Evolutionary conservation across 768 basidiomycete species (phyloP).

Genomic region (Serendipita indica): DNA sequence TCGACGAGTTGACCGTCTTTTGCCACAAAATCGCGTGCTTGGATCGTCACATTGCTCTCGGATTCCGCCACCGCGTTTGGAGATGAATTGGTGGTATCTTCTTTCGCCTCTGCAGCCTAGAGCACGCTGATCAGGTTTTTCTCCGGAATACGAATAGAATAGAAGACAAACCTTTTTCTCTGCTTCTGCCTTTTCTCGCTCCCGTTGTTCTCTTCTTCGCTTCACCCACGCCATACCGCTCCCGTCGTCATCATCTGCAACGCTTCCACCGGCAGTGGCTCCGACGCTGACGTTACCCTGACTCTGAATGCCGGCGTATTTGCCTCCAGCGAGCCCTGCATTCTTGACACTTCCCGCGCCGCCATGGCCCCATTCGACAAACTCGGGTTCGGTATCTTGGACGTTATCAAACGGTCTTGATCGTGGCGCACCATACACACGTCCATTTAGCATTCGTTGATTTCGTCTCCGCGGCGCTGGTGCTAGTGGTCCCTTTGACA

Average conservation of each 20-base stretch:
- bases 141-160: no score
- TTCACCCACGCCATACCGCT: slow-evolving; percentile 77
- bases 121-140: no score
- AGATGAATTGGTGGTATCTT: no score
- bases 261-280: slow-evolving; percentile 23
- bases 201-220: slow-evolving; percentile 38
- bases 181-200: slow-evolving; percentile 36
- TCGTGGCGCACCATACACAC: slow-evolving; percentile 48
- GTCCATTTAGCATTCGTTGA: slow-evolving; percentile 65
- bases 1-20: no score
- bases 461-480: background rate
- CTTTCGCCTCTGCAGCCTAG: no score
- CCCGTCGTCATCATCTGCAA: slow-evolving; percentile 56
- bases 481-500: background rate
- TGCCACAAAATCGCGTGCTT: no score
- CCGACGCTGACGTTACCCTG: slow-evolving; percentile 16
- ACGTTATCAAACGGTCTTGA: slow-evolving; percentile 44
- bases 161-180: no score
- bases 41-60: no score
- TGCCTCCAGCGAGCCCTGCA: slow-evolving; percentile 12
- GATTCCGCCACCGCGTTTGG: no score
- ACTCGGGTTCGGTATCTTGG: slow-evolving; percentile 58
- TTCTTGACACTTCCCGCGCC: slow-evolving; percentile 52
- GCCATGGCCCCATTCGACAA: slow-evolving; percentile 87
- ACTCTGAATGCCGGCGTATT: slow-evolving; percentile 17